These are phyloP conservation scores for Botrytis cinerea DNA, from an alignment of 2,329 filamentous ascomycete genomes.

Conservation along the genomic window DNA sequence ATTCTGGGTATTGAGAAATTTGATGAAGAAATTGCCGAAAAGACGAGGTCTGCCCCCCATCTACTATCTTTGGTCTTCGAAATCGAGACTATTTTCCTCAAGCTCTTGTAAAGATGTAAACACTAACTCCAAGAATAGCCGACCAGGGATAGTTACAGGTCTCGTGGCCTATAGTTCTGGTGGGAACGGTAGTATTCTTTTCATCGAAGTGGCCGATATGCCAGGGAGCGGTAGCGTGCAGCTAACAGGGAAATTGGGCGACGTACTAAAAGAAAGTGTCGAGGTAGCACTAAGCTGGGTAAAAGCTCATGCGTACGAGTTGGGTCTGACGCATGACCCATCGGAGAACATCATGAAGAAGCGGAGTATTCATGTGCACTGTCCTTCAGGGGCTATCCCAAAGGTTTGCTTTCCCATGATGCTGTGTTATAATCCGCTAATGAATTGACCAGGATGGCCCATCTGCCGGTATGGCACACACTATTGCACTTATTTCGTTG, in stretches of 20 bases:
- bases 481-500: conserved; percentile 86
- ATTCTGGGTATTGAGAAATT: conserved; percentile 93
- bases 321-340: conserved; percentile 78
- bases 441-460: conserved; percentile 68
- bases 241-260: conserved; percentile 92
- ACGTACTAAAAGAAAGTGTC: conserved; percentile 95
- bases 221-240: conserved; percentile 89
- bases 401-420: conserved; percentile 70
- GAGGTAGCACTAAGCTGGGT: conserved; percentile 97
- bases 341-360: conserved; percentile 94
- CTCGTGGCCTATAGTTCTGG: conserved; percentile 93
- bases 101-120: conserved; percentile 21
- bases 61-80: conserved; percentile 4
- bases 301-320: conserved; percentile 89
- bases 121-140: conserved; percentile 46
- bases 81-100: conserved; percentile 28
- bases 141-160: conserved; percentile 92
- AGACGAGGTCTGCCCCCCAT: conserved; percentile 50
- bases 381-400: conserved; percentile 89
- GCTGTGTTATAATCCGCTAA: conserved; percentile 23
- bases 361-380: conserved; percentile 93
- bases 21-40: conserved; percentile 93
- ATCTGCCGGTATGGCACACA: conserved; percentile 88
- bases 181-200: conserved; percentile 92
- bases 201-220: conserved; percentile 98